These are phyloP conservation scores for Nannizziopsis barbatae DNA, from an alignment of 2,329 filamentous ascomycete genomes.

Conservation along the genomic window DNA sequence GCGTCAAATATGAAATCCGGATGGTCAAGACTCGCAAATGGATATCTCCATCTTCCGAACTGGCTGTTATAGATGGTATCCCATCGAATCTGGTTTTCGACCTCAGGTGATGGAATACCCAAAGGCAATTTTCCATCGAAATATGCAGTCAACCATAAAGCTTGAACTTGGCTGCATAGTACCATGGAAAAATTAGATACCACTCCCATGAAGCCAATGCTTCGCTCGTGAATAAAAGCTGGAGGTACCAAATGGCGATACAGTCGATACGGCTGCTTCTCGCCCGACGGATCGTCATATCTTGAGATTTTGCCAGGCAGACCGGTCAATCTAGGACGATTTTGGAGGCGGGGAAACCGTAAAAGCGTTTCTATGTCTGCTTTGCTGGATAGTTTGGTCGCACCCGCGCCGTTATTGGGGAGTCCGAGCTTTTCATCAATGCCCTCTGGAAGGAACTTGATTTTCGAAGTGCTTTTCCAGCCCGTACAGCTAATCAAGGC, in stretches of 20 bases:
- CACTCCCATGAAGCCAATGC: constrained; percentile 41
- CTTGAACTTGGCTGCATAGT: constrained; percentile 34
- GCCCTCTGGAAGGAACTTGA: constrained; percentile 39
- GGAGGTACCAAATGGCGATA: constrained; percentile 39
- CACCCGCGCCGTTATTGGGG: constrained; percentile 23
- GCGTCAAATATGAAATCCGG: constrained; percentile 64
- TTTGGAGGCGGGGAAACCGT: constrained; percentile 37
- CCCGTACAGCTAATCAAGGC: constrained; percentile 47
- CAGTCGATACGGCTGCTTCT: constrained; percentile 32
- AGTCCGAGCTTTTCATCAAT: constrained; percentile 39
- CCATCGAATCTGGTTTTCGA: constrained; percentile 33
- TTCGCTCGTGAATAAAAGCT: constrained; percentile 31
- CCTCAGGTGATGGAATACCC: constrained; percentile 5
- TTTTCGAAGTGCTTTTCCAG: constrained; percentile 42
- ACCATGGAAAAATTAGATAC: constrained; percentile 30
- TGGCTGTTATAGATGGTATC: constrained; percentile 55
- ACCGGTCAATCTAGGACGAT: constrained; percentile 27
- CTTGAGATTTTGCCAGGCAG: constrained; percentile 14
- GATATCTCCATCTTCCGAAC: constrained; percentile 59
- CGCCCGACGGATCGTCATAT: neutral
- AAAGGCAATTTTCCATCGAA: constrained; percentile 44
- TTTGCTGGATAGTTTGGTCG: constrained; percentile 26
- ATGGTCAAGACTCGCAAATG: constrained; percentile 41
- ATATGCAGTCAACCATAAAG: constrained; percentile 56
- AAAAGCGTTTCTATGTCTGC: constrained; percentile 40